Percentiles rank a stretch among this genome's conserved stretches.
Evolutionary conservation across 208 protist genomes (phyloP).

Genomic region (Wallacemonas sp.): DNA sequence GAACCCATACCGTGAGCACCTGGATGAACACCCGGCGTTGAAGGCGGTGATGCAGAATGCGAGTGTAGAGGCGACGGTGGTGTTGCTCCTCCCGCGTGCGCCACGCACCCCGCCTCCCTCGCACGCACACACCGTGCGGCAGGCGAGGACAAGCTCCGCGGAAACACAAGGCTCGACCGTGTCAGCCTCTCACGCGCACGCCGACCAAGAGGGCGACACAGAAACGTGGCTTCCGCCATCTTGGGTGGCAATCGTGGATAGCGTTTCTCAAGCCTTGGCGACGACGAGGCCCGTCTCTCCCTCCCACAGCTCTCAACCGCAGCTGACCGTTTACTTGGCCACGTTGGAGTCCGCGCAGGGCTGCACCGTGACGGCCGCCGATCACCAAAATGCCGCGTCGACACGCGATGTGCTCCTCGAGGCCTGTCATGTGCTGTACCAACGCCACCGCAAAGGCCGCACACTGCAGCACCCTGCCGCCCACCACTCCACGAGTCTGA

Average conservation of each 20-base stretch:
- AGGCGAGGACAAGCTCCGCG: background rate
- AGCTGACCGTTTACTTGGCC: conserved; percentile 32
- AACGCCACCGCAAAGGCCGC: background rate
- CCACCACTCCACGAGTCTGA: background rate
- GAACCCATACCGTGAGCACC: conserved; percentile 80
- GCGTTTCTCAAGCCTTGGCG: conserved; percentile 17
- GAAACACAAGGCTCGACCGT: background rate
- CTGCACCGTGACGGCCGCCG: background rate
- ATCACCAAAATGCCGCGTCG: too few relatives aligned
- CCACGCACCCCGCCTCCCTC: conserved; percentile 22
- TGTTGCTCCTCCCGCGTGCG: conserved; percentile 72
- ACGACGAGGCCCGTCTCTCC: background rate
- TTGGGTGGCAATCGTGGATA: conserved; percentile 26
- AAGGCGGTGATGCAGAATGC: conserved; percentile 80
- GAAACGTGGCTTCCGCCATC: conserved; percentile 13
- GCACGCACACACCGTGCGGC: background rate
- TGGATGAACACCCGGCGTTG: conserved; percentile 72
- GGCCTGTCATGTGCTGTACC: background rate
- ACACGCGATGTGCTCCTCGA: background rate
- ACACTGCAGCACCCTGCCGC: background rate
- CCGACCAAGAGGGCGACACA: too few relatives aligned
- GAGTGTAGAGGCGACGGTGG: conserved; percentile 37
- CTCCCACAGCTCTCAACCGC: background rate
- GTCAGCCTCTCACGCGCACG: background rate
- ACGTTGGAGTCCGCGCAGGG: conserved; percentile 37